Conservation (phyloP, 78 protist genomes). For the Chrysochromulina tobinii region DNA sequence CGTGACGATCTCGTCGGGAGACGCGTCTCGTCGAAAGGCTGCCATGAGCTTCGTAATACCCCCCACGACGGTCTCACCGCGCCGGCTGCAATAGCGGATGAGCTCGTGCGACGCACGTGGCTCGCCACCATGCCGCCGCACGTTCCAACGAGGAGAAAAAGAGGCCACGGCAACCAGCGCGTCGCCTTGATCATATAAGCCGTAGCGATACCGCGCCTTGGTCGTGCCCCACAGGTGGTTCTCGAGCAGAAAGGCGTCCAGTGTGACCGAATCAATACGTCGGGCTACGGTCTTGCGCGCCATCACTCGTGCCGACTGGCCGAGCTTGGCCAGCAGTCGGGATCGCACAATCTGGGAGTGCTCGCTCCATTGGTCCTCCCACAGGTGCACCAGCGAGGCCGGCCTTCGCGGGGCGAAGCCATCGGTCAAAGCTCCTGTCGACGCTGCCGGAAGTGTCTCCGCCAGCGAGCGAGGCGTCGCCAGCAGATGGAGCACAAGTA, state of each 20-base stretch:
- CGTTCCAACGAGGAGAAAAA: neutral
- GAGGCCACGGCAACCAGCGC: neutral
- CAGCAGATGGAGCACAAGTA: neutral
- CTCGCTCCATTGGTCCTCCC: neutral
- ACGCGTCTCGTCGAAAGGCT: neutral
- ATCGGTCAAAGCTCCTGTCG: neutral
- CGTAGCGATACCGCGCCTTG: neutral
- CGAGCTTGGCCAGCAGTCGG: neutral
- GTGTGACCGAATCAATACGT: neutral
- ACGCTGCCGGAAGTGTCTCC: neutral
- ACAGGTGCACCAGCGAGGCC: neutral
- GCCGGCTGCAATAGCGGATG: neutral
- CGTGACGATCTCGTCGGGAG: neutral
- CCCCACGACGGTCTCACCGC: neutral
- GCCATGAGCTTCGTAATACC: neutral
- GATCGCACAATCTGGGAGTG: neutral
- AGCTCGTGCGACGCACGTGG: neutral
- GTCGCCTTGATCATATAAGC: neutral
- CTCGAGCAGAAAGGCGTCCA: neutral
- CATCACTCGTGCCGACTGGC: neutral
- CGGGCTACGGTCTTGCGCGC: neutral
- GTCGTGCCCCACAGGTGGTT: constrained; percentile 8
- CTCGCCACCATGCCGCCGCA: neutral
- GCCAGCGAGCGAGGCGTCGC: neutral
- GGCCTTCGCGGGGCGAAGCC: neutral